Conservation (phyloP, 352 stramenopile genomes). For the Phytophthora citricola region DNA sequence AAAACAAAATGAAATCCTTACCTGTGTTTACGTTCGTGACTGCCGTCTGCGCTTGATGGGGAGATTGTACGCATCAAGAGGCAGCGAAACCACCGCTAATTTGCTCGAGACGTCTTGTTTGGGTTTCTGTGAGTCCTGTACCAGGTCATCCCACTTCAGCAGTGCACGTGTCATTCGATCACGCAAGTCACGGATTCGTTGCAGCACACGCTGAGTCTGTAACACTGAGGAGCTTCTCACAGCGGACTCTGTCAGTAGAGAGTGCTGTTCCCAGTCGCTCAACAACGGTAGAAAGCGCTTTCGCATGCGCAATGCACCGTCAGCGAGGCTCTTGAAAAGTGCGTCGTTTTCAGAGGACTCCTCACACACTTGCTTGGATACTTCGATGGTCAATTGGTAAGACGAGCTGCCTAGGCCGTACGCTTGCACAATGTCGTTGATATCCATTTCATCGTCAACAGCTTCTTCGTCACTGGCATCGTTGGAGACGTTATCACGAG, state of each 20-base stretch:
- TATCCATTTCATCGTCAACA: conserved; percentile 56
- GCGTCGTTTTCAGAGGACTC: conserved; percentile 74
- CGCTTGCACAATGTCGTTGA: conserved; percentile 79
- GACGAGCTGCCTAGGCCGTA: conserved; percentile 81
- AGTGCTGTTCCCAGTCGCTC: conserved; percentile 59
- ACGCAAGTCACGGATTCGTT: conserved; percentile 37
- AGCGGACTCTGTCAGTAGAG: conserved; percentile 21
- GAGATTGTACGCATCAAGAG: conserved; percentile 39
- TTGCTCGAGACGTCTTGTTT: conserved; percentile 5
- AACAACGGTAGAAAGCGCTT: conserved; percentile 81
- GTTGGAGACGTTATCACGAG: background rate
- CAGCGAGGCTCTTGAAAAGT: conserved; percentile 58
- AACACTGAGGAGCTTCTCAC: conserved; percentile 1
- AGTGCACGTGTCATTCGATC: conserved; percentile 42
- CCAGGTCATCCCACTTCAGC: conserved; percentile 53
- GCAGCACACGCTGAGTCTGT: conserved; percentile 30
- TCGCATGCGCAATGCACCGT: conserved; percentile 62
- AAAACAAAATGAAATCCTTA: background rate
- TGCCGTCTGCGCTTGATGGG: conserved; percentile 27
- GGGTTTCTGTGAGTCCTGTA: conserved; percentile 23
- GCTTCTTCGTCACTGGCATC: conserved; percentile 11
- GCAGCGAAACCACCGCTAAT: conserved; percentile 38
- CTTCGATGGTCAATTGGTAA: conserved; percentile 76
- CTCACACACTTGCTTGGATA: conserved; percentile 63
- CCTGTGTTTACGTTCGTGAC: background rate